Evolutionary conservation across 805 yeast genomes (phyloP).

Genomic region (Cyberlindnera amylophila): DNA sequence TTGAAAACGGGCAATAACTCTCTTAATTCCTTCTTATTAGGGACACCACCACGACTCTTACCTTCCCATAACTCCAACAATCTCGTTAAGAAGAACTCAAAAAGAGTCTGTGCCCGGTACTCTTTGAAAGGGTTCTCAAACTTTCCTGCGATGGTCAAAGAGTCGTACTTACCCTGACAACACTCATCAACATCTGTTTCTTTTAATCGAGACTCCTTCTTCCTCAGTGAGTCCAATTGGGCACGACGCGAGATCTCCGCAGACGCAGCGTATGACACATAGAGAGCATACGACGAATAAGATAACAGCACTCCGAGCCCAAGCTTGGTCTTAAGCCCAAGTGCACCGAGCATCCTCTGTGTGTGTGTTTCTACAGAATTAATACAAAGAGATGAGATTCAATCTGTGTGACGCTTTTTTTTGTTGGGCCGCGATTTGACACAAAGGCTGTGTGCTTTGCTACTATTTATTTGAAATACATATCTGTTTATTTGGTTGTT

Average conservation of each 20-base stretch:
- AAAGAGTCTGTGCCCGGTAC: slow-evolving; percentile 83
- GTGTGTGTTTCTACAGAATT: neutral
- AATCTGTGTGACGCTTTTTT: neutral
- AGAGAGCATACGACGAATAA: slow-evolving; percentile 64
- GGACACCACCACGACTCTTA: slow-evolving; percentile 56
- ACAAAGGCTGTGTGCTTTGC: too few species aligned
- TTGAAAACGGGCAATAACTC: slow-evolving; percentile 52
- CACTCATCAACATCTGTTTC: slow-evolving; percentile 2
- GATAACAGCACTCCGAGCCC: slow-evolving; percentile 34
- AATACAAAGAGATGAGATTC: neutral
- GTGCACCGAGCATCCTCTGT: slow-evolving; percentile 4
- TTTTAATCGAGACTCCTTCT: slow-evolving; percentile 1
- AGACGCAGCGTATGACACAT: slow-evolving; percentile 52
- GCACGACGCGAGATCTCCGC: slow-evolving; percentile 48
- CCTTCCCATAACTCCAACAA: slow-evolving; percentile 65
- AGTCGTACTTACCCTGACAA: slow-evolving; percentile 34
- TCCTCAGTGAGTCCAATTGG: slow-evolving; percentile 23
- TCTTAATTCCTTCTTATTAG: slow-evolving; percentile 43
- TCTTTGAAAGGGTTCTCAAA: slow-evolving; percentile 90
- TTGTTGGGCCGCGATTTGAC: too few species aligned
- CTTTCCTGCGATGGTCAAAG: slow-evolving; percentile 63
- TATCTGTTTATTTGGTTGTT: too few species aligned
- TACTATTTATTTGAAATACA: too few species aligned
- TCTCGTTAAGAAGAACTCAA: slow-evolving; percentile 77
- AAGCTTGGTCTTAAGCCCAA: slow-evolving; percentile 25